These are phyloP conservation scores for Protomyces macrosporus DNA, from an alignment of 1,139 yeast genomes.

Conservation along the genomic window DNA sequence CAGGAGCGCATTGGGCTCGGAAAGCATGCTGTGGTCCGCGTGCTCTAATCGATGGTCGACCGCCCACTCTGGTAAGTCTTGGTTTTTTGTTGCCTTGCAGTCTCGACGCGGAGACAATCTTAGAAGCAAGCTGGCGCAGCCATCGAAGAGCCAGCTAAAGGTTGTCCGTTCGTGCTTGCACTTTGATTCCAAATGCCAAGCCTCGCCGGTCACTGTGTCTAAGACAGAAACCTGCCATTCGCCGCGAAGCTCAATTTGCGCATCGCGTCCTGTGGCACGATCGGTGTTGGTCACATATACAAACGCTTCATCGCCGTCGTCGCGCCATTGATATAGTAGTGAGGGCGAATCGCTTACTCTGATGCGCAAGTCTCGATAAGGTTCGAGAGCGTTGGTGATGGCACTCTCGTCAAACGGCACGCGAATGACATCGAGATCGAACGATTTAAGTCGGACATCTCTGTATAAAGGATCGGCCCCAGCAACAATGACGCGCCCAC, in stretches of 20 bases:
- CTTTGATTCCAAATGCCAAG: background rate
- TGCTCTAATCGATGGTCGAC: background rate
- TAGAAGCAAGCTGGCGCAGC: conserved; percentile 10
- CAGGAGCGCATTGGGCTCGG: conserved; percentile 10
- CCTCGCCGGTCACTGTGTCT: conserved; percentile 9
- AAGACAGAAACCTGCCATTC: background rate
- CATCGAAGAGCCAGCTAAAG: conserved; percentile 19
- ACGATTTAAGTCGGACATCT: conserved; percentile 2
- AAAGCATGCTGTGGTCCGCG: background rate
- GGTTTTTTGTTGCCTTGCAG: background rate
- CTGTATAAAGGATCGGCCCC: conserved; percentile 9
- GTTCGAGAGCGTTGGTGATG: background rate
- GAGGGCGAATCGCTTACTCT: background rate
- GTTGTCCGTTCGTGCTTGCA: background rate
- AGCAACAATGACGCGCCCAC: conserved; percentile 16
- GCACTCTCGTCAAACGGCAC: background rate
- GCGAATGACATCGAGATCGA: background rate
- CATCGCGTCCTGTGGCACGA: background rate
- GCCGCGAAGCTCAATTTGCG: background rate
- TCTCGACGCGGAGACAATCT: background rate
- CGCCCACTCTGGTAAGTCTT: conserved; percentile 10
- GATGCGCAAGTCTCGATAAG: conserved; percentile 7
- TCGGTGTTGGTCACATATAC: conserved; percentile 14
- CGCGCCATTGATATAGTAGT: conserved; percentile 19
- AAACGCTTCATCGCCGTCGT: conserved; percentile 5